Evolutionary conservation across 179 eudicot genomes (phyloP).

Genomic region (Silene vulgaris): DNA sequence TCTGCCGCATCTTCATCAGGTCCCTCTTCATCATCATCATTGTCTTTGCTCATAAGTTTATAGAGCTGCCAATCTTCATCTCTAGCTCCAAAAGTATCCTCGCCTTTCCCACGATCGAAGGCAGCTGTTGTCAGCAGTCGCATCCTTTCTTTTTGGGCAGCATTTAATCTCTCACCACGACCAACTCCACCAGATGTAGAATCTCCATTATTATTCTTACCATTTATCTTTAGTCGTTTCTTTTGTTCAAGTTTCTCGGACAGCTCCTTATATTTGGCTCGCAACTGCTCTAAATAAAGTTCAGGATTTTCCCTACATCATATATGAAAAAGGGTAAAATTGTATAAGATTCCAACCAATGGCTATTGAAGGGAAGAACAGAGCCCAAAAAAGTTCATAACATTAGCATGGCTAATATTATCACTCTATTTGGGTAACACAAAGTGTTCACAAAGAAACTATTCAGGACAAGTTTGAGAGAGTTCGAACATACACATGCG

Average conservation of each 20-base stretch:
- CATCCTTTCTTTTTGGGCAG: slow-evolving; percentile 97
- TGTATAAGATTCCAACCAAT: background rate
- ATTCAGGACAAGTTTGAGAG: background rate
- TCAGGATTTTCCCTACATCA: slow-evolving; percentile 76
- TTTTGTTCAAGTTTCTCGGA: slow-evolving; percentile 84
- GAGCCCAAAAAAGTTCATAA: slow-evolving; percentile 4
- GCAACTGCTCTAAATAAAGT: slow-evolving; percentile 69
- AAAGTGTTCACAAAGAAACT: background rate
- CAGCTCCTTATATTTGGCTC: slow-evolving; percentile 62
- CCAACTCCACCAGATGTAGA: slow-evolving; percentile 74
- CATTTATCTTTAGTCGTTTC: slow-evolving; percentile 76
- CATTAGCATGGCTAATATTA: background rate
- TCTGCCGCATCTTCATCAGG: slow-evolving; percentile 80
- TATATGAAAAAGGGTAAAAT: background rate
- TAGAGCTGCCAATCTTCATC: slow-evolving; percentile 99
- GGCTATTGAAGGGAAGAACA: background rate
- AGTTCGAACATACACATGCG: background rate
- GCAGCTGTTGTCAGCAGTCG: slow-evolving; percentile 94
- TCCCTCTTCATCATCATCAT: slow-evolving; percentile 86
- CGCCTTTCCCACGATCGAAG: slow-evolving; percentile 95
- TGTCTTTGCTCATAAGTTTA: slow-evolving; percentile 86
- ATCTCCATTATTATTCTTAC: slow-evolving; percentile 63
- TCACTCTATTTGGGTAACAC: background rate
- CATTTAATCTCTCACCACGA: slow-evolving; percentile 92
- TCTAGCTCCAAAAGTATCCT: slow-evolving; percentile 86